phyloP scores from a whole-genome alignment of 306 rosid species.

The Ceratonia siliqua region DNA sequence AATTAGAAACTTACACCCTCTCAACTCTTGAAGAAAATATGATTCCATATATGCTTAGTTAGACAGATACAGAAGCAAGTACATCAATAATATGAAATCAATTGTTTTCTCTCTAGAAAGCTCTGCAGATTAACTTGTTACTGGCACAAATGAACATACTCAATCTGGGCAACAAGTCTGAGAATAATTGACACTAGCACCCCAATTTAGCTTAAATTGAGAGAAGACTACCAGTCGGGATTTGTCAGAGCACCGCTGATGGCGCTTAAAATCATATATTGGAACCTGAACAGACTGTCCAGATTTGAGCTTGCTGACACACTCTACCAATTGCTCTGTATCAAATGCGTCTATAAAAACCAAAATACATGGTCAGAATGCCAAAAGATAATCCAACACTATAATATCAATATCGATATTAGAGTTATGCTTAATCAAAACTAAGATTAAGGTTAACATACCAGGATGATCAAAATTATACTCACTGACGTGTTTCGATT shows the following conservation, averaged over 20 bases:
- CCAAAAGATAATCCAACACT: background rate
- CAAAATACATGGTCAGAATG: background rate
- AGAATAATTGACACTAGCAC: background rate
- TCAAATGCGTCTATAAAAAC: conserved; percentile 55
- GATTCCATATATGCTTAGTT: background rate
- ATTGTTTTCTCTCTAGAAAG: background rate
- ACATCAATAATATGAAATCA: background rate
- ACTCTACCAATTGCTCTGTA: conserved; percentile 53
- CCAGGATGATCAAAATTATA: conserved; percentile 51
- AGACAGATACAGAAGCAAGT: background rate
- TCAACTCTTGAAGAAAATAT: background rate
- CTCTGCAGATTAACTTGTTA: background rate
- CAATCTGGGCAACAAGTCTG: background rate
- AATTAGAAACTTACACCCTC: background rate
- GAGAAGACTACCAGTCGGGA: conserved; percentile 37
- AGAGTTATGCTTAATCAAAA: background rate
- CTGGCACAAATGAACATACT: background rate
- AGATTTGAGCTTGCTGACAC: conserved; percentile 49
- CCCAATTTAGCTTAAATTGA: background rate
- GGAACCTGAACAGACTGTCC: conserved; percentile 48
- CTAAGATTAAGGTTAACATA: background rate
- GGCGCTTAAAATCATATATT: conserved; percentile 9
- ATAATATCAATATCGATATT: background rate
- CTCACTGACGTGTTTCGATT: conserved; percentile 39
- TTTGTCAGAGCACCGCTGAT: conserved; percentile 36